Percentiles rank a stretch among this genome's conserved stretches.
These are phyloP conservation scores for Eucommia ulmoides DNA, from an alignment of 257 asterid species.

Conservation along the genomic window DNA sequence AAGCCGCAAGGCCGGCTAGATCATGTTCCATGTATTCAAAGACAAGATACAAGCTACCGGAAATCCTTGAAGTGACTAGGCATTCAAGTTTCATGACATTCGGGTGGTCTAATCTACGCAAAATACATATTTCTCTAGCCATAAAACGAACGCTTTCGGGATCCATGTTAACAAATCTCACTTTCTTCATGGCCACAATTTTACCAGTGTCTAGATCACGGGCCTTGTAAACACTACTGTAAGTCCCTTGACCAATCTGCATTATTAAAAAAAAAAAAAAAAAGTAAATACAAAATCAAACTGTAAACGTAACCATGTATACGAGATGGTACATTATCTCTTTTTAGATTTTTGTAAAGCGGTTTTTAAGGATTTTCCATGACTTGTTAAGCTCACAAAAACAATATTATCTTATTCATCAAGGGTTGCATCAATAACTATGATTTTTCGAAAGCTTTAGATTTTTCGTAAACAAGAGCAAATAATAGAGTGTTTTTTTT, in stretches of 20 bases:
- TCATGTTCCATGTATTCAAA: slow-evolving; percentile 1
- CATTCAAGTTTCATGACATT: not conserved
- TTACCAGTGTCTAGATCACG: not conserved
- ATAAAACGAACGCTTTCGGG: slow-evolving; percentile 1
- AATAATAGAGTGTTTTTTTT: too few relatives aligned
- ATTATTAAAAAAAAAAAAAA: too few relatives aligned
- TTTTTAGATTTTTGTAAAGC: too few relatives aligned
- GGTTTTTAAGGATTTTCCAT: too few relatives aligned
- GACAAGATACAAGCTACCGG: not conserved
- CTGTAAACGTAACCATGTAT: too few relatives aligned
- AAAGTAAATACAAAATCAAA: too few relatives aligned
- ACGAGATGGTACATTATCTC: too few relatives aligned
- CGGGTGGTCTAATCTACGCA: slow-evolving; percentile 2
- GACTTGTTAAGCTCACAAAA: too few relatives aligned
- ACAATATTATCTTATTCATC: too few relatives aligned
- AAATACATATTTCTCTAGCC: not conserved
- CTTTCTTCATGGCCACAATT: slow-evolving; percentile 1
- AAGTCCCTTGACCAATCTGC: slow-evolving; percentile 1
- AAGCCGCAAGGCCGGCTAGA: not conserved
- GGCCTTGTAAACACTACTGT: not conserved
- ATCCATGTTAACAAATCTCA: not conserved
- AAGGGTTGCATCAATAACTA: too few relatives aligned
- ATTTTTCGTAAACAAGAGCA: too few relatives aligned
- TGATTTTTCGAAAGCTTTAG: too few relatives aligned
- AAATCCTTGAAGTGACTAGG: not conserved